These are phyloP conservation scores for Dillenia suffruticosa DNA, from an alignment of 164 flowering plant species.

Conservation along the genomic window DNA sequence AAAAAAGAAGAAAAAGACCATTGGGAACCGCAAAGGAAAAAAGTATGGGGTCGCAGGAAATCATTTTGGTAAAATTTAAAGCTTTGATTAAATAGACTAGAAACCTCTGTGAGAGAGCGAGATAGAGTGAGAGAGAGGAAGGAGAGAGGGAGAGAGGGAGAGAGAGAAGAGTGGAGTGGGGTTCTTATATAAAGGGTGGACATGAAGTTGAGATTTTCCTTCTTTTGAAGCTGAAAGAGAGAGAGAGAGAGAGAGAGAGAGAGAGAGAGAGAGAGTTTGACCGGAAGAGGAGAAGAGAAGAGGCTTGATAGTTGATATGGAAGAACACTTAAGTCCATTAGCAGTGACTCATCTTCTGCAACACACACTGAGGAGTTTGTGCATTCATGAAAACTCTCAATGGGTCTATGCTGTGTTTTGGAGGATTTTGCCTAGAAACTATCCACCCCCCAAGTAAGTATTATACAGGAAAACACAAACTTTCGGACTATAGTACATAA, in stretches of 20 bases:
- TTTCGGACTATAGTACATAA: background rate
- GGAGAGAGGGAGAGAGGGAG: constrained; percentile 22
- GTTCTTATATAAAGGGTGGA: constrained; percentile 36
- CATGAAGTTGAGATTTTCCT: constrained; percentile 27
- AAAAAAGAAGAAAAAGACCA: constrained; percentile 20
- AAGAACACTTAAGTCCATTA: constrained; percentile 71
- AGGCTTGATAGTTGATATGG: constrained; percentile 34
- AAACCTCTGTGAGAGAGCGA: constrained; percentile 13
- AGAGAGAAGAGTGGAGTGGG: constrained; percentile 29
- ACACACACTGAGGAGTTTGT: constrained; percentile 86
- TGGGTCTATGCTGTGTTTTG: constrained; percentile 99
- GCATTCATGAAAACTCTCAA: constrained; percentile 76
- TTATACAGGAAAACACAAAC: background rate
- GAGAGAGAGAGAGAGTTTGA: constrained; percentile 10
- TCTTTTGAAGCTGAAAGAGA: constrained; percentile 17
- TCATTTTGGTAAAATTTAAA: constrained; percentile 29
- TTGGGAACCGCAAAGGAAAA: constrained; percentile 29
- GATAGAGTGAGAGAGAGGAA: constrained; percentile 24
- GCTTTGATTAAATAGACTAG: constrained; percentile 15
- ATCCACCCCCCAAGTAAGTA: constrained; percentile 93
- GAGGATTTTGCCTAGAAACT: constrained; percentile 97
- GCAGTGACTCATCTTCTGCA: constrained; percentile 94
- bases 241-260: constrained; percentile 13
- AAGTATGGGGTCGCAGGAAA: constrained; percentile 27
- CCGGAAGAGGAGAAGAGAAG: background rate